These are phyloP conservation scores for Chaetoscypha palmicola DNA, from an alignment of 2,329 filamentous ascomycete genomes.

Conservation along the genomic window DNA sequence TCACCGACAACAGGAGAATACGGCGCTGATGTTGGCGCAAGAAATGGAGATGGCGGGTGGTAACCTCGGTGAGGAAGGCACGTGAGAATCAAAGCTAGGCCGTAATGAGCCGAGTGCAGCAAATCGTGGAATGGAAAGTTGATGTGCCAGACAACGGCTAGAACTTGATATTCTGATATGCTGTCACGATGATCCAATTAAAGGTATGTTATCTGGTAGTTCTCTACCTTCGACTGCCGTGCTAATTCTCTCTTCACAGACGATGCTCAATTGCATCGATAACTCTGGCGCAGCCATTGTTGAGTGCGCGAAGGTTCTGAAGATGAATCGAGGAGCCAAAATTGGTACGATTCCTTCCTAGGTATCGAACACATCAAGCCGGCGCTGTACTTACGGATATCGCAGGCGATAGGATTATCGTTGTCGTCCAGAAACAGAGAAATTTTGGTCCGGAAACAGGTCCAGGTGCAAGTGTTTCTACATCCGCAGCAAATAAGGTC, in stretches of 20 bases:
- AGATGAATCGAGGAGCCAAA: conserved; percentile 79
- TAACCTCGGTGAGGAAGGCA: not conserved
- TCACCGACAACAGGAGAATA: not conserved
- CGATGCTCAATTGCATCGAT: conserved; percentile 99
- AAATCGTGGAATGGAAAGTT: conserved; percentile 3
- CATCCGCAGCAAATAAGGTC: conserved; percentile 80
- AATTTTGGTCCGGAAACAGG: conserved; percentile 65
- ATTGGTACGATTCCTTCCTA: conserved; percentile 58
- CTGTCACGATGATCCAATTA: conserved; percentile 78
- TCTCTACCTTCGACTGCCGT: not conserved
- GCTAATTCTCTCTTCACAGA: conserved; percentile 42
- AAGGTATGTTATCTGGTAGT: conserved; percentile 47
- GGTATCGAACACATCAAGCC: not conserved
- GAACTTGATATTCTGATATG: conserved; percentile 17
- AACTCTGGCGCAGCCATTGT: conserved; percentile 93
- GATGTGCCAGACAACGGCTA: conserved; percentile 3
- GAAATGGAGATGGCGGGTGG: conserved; percentile 8
- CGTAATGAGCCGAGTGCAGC: conserved; percentile 2
- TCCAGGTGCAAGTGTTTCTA: conserved; percentile 63
- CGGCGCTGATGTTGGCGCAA: not conserved
- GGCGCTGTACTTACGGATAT: conserved; percentile 1
- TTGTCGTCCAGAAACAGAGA: conserved; percentile 95
- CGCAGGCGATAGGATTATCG: conserved; percentile 88
- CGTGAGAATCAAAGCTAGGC: conserved; percentile 4
- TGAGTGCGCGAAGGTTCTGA: conserved; percentile 89